phyloP scores from a whole-genome alignment of 2,329 filamentous ascomycete species.

The Pleoardoris graminearum region DNA sequence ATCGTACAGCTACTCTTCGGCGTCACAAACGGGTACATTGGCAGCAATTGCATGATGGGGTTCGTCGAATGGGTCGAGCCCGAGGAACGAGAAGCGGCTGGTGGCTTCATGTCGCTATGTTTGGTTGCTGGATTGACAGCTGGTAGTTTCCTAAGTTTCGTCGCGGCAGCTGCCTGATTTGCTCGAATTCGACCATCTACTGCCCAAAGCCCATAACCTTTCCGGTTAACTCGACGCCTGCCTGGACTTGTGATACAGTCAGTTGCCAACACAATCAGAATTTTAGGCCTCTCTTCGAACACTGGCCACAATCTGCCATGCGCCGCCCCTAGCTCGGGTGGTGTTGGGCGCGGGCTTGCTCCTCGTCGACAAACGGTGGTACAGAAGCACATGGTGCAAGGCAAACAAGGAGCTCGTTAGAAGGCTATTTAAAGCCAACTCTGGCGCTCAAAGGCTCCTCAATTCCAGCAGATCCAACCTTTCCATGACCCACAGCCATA shows the following conservation, averaged over 20 bases:
- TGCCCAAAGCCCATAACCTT: no score
- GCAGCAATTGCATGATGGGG: slow-evolving; percentile 89
- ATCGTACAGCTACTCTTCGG: slow-evolving; percentile 85
- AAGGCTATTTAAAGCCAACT: no score
- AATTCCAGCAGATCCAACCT: neutral
- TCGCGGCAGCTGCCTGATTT: slow-evolving; percentile 53
- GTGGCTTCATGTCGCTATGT: slow-evolving; percentile 90
- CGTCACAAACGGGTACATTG: slow-evolving; percentile 82
- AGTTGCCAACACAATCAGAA: no score
- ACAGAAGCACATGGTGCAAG: neutral
- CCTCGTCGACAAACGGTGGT: neutral
- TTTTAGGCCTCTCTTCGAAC: no score
- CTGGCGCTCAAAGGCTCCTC: neutral
- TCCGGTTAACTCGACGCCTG: no score
- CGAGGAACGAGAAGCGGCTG: slow-evolving; percentile 83
- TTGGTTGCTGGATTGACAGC: slow-evolving; percentile 80
- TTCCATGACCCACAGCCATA: neutral
- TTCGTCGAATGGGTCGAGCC: slow-evolving; percentile 79
- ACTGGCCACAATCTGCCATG: no score
- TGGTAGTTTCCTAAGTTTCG: slow-evolving; percentile 90
- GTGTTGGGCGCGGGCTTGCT: no score
- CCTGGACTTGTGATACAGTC: neutral
- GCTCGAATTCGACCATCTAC: neutral
- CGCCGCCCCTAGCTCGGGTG: no score
- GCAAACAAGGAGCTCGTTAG: no score